phyloP scores from a whole-genome alignment of 2,329 filamentous ascomycete species.

The Fusarium liriodendri region DNA sequence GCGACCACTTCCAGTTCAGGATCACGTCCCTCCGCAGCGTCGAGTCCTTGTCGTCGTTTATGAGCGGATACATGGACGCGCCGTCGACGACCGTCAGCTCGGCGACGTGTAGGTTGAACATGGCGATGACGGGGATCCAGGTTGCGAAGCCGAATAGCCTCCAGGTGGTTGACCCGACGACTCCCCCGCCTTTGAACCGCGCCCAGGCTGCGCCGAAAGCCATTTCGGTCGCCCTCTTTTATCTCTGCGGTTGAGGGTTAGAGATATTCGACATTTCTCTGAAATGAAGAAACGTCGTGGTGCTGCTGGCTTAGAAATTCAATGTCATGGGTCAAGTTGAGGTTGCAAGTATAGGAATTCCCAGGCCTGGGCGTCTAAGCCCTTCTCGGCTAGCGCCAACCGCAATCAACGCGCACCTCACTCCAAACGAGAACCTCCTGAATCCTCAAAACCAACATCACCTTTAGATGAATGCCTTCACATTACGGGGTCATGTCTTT shows the following conservation, averaged over 20 bases:
- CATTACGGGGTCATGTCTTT: not conserved
- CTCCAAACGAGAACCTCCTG: not conserved
- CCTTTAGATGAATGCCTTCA: not conserved
- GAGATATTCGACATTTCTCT: slow-evolving; percentile 11
- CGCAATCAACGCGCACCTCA: not conserved
- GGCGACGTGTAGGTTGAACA: slow-evolving; percentile 70
- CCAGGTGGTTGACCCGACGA: slow-evolving; percentile 51
- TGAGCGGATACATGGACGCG: slow-evolving; percentile 80
- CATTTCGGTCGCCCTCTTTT: slow-evolving; percentile 43
- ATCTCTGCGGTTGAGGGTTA: not conserved
- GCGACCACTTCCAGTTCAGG: slow-evolving; percentile 68
- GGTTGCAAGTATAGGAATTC: slow-evolving; percentile 24
- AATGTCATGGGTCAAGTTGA: slow-evolving; percentile 8
- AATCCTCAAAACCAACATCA: not conserved
- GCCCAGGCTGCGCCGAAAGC: slow-evolving; percentile 51
- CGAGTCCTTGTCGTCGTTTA: slow-evolving; percentile 74
- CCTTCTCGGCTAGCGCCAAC: slow-evolving; percentile 36
- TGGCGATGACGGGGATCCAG: slow-evolving; percentile 71
- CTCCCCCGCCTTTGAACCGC: slow-evolving; percentile 42
- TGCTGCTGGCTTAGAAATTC: slow-evolving; percentile 3
- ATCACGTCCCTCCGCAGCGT: slow-evolving; percentile 66
- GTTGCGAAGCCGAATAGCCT: slow-evolving; percentile 65
- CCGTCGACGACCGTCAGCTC: slow-evolving; percentile 69
- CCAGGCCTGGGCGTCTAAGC: slow-evolving; percentile 25
- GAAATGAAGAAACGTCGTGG: slow-evolving; percentile 1